Evolutionary conservation across 1,284 basidiomycete species (phyloP).

Genomic region (Boletus austroedulis): DNA sequence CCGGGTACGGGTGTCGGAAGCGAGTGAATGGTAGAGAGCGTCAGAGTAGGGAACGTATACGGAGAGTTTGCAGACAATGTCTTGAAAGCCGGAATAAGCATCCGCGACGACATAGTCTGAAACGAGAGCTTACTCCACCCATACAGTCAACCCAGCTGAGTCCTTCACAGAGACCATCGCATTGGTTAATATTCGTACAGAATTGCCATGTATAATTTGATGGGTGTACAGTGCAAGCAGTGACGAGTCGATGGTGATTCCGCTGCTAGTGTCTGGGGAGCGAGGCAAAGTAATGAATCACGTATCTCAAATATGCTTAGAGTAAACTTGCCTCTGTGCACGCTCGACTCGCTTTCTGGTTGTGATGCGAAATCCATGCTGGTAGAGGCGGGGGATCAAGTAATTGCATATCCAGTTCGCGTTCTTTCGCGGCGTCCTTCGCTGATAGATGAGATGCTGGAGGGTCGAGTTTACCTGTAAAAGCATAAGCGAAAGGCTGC

Average conservation of each 20-base stretch:
- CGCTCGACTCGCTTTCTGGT: slow-evolving; percentile 72
- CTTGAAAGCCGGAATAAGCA: slow-evolving; percentile 36
- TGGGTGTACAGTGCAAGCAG: slow-evolving; percentile 89
- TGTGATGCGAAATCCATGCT: slow-evolving; percentile 54
- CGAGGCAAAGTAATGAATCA: not conserved
- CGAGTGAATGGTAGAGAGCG: slow-evolving; percentile 75
- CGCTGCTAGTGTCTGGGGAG: slow-evolving; percentile 66
- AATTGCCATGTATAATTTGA: slow-evolving; percentile 87
- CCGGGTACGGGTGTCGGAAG: slow-evolving; percentile 85
- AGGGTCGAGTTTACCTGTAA: slow-evolving; percentile 69
- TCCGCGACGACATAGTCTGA: not conserved
- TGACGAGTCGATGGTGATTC: slow-evolving; percentile 87
- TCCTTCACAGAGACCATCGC: slow-evolving; percentile 68
- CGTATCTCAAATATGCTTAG: not conserved
- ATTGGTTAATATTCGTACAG: slow-evolving; percentile 76
- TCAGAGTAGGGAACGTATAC: slow-evolving; percentile 80
- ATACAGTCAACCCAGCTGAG: slow-evolving; percentile 81
- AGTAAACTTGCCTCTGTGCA: slow-evolving; percentile 71
- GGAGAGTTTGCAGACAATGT: slow-evolving; percentile 70
- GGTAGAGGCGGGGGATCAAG: slow-evolving; percentile 55
- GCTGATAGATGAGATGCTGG: slow-evolving; percentile 49
- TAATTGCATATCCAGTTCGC: slow-evolving; percentile 51
- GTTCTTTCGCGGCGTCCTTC: slow-evolving; percentile 57
- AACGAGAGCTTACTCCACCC: slow-evolving; percentile 56
- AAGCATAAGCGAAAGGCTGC: slow-evolving; percentile 8